Evolutionary conservation across 2,329 filamentous ascomycete genomes (phyloP).

Genomic region (Didymella lethalis): DNA sequence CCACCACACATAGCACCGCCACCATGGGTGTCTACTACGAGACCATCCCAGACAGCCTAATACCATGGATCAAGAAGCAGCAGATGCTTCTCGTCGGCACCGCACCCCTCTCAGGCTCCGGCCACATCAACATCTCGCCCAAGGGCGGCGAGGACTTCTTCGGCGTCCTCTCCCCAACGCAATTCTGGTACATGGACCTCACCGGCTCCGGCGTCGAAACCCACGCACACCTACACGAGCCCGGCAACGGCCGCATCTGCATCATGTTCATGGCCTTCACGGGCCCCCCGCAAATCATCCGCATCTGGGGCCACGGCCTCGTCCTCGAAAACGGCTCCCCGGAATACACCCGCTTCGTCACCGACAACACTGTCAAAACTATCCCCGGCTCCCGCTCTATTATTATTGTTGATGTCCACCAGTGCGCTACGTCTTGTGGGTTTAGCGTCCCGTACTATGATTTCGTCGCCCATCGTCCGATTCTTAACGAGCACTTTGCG

Average conservation of each 20-base stretch:
- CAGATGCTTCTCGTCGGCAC: slow-evolving; percentile 56
- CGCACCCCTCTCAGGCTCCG: slow-evolving; percentile 50
- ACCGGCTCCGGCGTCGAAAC: slow-evolving; percentile 56
- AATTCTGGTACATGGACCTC: slow-evolving; percentile 58
- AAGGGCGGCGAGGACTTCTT: slow-evolving; percentile 55
- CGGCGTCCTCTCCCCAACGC: slow-evolving; percentile 50
- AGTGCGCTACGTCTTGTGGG: slow-evolving; percentile 54
- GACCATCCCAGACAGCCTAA: slow-evolving; percentile 50
- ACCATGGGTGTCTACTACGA: slow-evolving; percentile 57
- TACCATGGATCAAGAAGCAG: slow-evolving; percentile 55
- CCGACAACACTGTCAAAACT: slow-evolving; percentile 42
- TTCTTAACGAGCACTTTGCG: slow-evolving; percentile 53
- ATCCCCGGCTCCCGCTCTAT: slow-evolving; percentile 52
- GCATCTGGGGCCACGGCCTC: slow-evolving; percentile 53
- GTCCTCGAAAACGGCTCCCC: slow-evolving; percentile 50
- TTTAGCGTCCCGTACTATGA: slow-evolving; percentile 56
- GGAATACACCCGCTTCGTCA: slow-evolving; percentile 48
- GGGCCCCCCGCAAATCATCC: slow-evolving; percentile 53
- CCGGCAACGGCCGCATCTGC: slow-evolving; percentile 47
- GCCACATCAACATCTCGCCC: slow-evolving; percentile 58
- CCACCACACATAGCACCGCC: slow-evolving; percentile 1
- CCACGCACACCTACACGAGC: slow-evolving; percentile 53
- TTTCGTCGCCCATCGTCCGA: slow-evolving; percentile 51
- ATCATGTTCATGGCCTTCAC: slow-evolving; percentile 52
- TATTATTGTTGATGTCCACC: slow-evolving; percentile 54